phyloP scores from a whole-genome alignment of 1,139 yeast genomes.

The Zygosaccharomyces pseudobailii region DNA sequence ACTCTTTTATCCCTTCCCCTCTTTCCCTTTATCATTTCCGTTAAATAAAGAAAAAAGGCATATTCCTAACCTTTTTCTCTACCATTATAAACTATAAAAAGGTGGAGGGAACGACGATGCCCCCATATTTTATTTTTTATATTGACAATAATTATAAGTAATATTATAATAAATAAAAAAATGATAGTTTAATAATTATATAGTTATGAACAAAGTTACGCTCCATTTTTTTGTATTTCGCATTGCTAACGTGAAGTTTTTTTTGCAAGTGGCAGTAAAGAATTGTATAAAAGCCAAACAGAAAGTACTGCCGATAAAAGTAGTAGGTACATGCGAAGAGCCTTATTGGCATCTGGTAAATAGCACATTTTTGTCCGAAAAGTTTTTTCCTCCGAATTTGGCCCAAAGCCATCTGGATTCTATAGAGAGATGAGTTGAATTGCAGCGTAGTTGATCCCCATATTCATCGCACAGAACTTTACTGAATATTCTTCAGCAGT shows the following conservation, averaged over 20 bases:
- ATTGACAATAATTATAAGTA: too few species aligned
- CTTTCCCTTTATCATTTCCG: too few species aligned
- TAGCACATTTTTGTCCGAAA: conserved; percentile 44
- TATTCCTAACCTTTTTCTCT: too few species aligned
- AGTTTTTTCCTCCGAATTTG: conserved; percentile 14
- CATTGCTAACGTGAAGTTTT: conserved; percentile 12
- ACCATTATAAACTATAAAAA: too few species aligned
- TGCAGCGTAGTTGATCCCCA: conserved; percentile 82
- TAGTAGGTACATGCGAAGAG: conserved; percentile 41
- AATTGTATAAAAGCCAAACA: conserved; percentile 18
- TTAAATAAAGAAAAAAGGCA: too few species aligned
- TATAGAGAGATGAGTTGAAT: conserved; percentile 71
- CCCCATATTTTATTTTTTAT: too few species aligned
- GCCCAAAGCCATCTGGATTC: conserved; percentile 40
- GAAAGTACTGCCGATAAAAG: conserved; percentile 26
- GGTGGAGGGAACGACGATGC: too few species aligned
- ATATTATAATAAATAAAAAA: too few species aligned
- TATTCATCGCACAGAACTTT: conserved; percentile 87
- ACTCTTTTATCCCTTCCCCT: too few species aligned
- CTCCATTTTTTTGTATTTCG: conserved; percentile 9
- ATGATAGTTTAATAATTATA: too few species aligned
- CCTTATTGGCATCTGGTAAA: conserved; percentile 62
- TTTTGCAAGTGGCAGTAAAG: conserved; percentile 22
- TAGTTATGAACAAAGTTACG: too few species aligned
- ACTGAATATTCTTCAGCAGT: conserved; percentile 74